Conservation (phyloP, 257 asterid genomes). For the Ocimum tenuiflorum region DNA sequence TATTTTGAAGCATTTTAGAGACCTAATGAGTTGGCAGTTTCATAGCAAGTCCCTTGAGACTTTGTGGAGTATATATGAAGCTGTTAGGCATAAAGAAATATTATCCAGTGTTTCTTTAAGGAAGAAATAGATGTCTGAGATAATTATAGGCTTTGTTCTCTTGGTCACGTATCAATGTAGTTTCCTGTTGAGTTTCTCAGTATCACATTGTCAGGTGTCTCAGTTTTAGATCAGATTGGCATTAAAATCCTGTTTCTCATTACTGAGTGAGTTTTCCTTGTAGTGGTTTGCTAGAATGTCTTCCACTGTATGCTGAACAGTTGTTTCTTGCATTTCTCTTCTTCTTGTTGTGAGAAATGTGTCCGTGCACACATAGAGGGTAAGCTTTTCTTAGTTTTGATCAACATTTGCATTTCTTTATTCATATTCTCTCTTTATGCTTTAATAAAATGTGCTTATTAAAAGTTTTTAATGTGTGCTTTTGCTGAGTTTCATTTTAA, state of each 20-base stretch:
- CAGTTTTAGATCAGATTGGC: neutral
- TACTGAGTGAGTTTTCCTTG: no score
- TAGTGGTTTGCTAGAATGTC: no score
- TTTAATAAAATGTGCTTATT: slow-evolving; percentile 8
- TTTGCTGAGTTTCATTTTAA: neutral
- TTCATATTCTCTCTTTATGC: neutral
- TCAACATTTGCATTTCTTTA: slow-evolving; percentile 11
- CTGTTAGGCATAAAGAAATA: no score
- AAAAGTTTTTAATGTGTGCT: neutral
- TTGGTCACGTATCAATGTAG: neutral
- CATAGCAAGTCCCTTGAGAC: no score
- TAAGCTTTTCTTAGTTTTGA: slow-evolving; percentile 1
- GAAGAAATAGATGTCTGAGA: slow-evolving; percentile 5
- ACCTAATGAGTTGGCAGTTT: no score
- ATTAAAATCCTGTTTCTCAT: no score
- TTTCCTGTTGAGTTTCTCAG: neutral
- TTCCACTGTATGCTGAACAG: neutral
- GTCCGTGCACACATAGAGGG: neutral
- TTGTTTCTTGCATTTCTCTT: neutral
- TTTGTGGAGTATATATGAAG: no score
- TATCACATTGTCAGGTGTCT: neutral
- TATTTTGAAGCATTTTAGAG: no score
- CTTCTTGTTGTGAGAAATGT: neutral
- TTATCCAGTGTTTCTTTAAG: neutral
- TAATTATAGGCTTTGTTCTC: neutral